Evolutionary conservation across 192 early-diverging fungal genomes (phyloP).

Genomic region (Pilobolus umbonatus): DNA sequence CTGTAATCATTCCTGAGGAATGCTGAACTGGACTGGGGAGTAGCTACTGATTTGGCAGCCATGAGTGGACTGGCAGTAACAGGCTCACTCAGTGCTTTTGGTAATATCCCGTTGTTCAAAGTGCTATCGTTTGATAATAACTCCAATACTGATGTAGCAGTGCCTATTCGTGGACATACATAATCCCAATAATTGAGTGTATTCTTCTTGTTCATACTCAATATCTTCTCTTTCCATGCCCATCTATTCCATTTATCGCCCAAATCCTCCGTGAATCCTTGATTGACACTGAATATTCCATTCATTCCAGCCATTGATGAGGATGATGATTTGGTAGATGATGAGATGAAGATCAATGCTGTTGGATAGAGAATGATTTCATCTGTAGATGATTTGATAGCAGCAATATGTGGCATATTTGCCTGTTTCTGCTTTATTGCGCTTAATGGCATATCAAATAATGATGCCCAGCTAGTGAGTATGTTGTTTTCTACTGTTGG

Average conservation of each 20-base stretch:
- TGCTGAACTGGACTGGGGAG: not conserved
- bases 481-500: conserved; percentile 14
- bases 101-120: not conserved
- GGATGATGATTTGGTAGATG: conserved; percentile 14
- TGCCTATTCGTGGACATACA: conserved; percentile 13
- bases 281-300: conserved; percentile 16
- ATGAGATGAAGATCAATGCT: conserved; percentile 16
- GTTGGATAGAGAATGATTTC: conserved; percentile 23
- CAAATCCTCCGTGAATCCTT: conserved; percentile 26
- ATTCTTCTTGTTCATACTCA: too few relatives aligned
- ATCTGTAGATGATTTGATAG: conserved; percentile 5
- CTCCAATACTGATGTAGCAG: conserved; percentile 13
- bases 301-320: conserved; percentile 24
- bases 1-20: not conserved
- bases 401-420: not conserved
- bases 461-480: conserved; percentile 17
- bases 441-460: conserved; percentile 15
- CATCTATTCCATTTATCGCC: conserved; percentile 27
- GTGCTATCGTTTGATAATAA: not conserved
- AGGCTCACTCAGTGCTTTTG: conserved; percentile 16
- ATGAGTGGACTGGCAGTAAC: conserved; percentile 19
- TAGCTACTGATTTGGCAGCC: conserved; percentile 21
- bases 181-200: conserved; percentile 22
- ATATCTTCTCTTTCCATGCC: conserved; percentile 22
- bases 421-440: not conserved